phyloP scores from a whole-genome alignment of 73 alveolate genomes.

The Breviolum minutum region DNA sequence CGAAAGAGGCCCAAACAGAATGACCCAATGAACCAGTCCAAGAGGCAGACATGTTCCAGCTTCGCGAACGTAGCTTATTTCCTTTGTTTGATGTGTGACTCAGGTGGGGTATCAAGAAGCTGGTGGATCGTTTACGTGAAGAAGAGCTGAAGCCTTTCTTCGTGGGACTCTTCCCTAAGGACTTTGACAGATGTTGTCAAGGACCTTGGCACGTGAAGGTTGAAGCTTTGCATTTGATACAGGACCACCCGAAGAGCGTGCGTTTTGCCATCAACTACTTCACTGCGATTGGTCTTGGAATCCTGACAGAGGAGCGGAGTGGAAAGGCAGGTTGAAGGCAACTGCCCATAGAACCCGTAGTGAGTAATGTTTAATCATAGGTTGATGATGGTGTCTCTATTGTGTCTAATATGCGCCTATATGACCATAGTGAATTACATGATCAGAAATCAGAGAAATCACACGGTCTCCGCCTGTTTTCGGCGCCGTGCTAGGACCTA shows the following conservation, averaged over 20 bases:
- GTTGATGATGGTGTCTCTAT: not conserved
- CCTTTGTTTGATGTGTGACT: not conserved
- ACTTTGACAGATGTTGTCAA: too few relatives aligned
- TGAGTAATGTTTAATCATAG: too few relatives aligned
- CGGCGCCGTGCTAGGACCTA: slow-evolving; percentile 8
- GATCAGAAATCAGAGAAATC: not conserved
- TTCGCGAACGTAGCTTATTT: not conserved
- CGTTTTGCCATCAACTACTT: slow-evolving; percentile 99
- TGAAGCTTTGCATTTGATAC: slow-evolving; percentile 3
- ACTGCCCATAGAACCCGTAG: too few relatives aligned
- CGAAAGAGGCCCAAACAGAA: not conserved
- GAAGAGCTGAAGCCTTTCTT: slow-evolving; percentile 83
- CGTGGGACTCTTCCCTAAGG: slow-evolving; percentile 92
- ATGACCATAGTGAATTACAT: not conserved
- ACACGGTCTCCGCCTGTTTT: not conserved
- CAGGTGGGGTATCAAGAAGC: slow-evolving; percentile 96
- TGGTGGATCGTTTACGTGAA: slow-evolving; percentile 96
- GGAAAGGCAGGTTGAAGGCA: too few relatives aligned
- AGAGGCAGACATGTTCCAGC: not conserved
- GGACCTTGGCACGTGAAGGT: not conserved
- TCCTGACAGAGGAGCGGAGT: slow-evolving; percentile 98
- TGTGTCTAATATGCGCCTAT: not conserved
- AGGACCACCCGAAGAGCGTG: slow-evolving; percentile 99
- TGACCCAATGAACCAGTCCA: not conserved
- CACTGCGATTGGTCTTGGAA: slow-evolving; percentile 99